phyloP scores from a whole-genome alignment of 1,284 basidiomycete species.

The Pseudomicrostroma phylloplanum region DNA sequence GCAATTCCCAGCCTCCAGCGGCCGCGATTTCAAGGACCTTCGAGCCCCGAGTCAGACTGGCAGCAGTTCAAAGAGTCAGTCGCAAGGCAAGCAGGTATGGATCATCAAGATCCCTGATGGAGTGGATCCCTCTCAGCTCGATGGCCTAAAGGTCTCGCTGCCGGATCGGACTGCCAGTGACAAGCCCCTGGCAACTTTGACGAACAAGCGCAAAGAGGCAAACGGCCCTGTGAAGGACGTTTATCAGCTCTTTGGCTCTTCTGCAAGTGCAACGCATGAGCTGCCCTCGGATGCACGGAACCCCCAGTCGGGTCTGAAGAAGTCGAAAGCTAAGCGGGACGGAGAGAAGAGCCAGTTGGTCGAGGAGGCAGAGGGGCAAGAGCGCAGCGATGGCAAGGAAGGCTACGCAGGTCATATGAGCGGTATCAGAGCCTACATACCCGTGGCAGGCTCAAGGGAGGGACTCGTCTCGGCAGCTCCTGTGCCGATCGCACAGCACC shows the following conservation, averaged over 20 bases:
- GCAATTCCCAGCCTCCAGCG: constrained; percentile 3
- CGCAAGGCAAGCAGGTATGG: constrained; percentile 5
- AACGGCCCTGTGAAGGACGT: not conserved
- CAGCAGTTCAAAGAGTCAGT: not conserved
- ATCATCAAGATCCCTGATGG: constrained; percentile 4
- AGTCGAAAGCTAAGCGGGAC: constrained; percentile 8
- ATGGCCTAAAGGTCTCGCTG: constrained; percentile 1
- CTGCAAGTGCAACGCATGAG: not conserved
- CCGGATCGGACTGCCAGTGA: not conserved
- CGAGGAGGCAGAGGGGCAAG: not conserved
- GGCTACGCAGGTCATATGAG: too few relatives aligned
- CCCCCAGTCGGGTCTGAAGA: not conserved
- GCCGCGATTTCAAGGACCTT: not conserved
- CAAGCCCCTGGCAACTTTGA: not conserved
- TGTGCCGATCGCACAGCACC: too few relatives aligned
- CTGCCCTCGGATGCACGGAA: constrained; percentile 3
- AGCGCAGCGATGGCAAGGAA: not conserved
- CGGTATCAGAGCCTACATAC: too few relatives aligned
- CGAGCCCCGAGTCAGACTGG: not conserved
- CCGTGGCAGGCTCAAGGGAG: too few relatives aligned
- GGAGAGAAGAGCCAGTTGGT: constrained; percentile 5
- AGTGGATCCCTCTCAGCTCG: constrained; percentile 2
- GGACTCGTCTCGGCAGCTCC: too few relatives aligned
- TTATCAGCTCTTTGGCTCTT: too few relatives aligned
- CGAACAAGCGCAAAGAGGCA: not conserved